A percentile compares a stretch with the other conserved stretches of the same genome.
phyloP scores from a whole-genome alignment of 2,329 filamentous ascomycete species.

The Aspergillus sp. region DNA sequence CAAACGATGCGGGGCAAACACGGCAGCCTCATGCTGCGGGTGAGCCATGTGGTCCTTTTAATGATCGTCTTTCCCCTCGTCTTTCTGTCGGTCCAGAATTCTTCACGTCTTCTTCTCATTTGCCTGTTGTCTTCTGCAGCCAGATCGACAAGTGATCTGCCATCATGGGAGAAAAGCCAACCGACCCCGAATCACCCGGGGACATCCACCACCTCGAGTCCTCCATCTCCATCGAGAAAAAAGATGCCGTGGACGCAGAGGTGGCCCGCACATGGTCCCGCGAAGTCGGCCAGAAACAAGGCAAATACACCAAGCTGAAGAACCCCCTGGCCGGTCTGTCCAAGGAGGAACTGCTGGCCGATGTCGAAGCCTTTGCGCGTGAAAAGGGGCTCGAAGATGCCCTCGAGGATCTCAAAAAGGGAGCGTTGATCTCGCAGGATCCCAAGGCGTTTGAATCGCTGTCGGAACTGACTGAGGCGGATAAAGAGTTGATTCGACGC shows the following conservation, averaged over 20 bases:
- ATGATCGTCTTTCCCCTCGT: too few relatives aligned
- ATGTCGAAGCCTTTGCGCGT: conserved; percentile 40
- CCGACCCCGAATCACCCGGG: conserved; percentile 6
- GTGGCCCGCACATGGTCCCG: conserved; percentile 7
- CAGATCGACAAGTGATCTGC: not conserved
- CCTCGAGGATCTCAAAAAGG: conserved; percentile 39
- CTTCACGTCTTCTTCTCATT: conserved; percentile 4
- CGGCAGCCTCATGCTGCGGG: too few relatives aligned
- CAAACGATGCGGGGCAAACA: too few relatives aligned
- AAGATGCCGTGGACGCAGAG: conserved; percentile 2
- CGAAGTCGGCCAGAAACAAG: conserved; percentile 1
- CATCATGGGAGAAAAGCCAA: conserved; percentile 7
- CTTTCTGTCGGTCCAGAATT: not conserved
- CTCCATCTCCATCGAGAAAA: conserved; percentile 4
- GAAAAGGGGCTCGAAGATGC: conserved; percentile 57
- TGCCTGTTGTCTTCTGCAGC: conserved; percentile 1
- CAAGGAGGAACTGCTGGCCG: conserved; percentile 21
- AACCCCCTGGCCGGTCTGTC: conserved; percentile 24
- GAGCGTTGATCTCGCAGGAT: conserved; percentile 69
- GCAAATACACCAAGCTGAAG: conserved; percentile 8
- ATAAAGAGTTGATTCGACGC: conserved; percentile 36
- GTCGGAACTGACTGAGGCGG: conserved; percentile 50
- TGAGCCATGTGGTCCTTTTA: too few relatives aligned
- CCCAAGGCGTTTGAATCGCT: conserved; percentile 61
- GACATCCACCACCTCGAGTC: conserved; percentile 1